Evolutionary conservation across 2,329 filamentous ascomycete genomes (phyloP), one percentile per base, ranked within the genome.

Genomic region (Chaetomium sp.): DNA sequence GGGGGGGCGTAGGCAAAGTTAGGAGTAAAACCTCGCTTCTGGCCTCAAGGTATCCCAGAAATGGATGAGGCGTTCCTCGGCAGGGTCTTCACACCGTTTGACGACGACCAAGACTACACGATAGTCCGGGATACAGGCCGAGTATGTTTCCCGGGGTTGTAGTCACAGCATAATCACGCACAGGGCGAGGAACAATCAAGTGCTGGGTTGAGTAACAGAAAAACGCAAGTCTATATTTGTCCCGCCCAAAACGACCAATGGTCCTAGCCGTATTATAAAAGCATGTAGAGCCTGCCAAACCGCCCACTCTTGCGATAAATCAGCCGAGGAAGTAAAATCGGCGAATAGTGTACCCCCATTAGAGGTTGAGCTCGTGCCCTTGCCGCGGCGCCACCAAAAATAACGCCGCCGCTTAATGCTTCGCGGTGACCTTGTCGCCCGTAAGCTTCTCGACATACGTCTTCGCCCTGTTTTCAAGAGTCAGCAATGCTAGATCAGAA

Each of bases 391-490:
- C 56, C 45, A 33, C 53, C 53, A 25, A 38, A 6, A 31, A 10
- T 23, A 62, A 64, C 60, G 64, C 53, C 66, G 67, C 59, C 64
- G 53, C 74, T 78, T 86, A 89, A 83, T 89, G 87, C 83, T 89
- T 89, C 74, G 85, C 85, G 69, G 86, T 86, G 73, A 87, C 85
- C 73, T 76, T 72, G 29, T 89, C 87, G 67, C 87, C 87, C 57
- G 87, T 89, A 75, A 89, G 66, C 76, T 86, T 86, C 78, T 89
- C 87, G 68, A 89, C 85, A 70, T 89, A 88, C 62, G 80, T 81
- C 80, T 89, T 89, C 67, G 87, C 87, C 82, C 86, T 89, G 71
- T 75, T 60, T 66, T 53, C 16, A 38, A 1, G 63, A 61, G 50
- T 65, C 23, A 29, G 71, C 75, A 13, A 27, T 31, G 3, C 57